Evolutionary conservation across 2,329 filamentous ascomycete species (phyloP), one percentile per base, ranked within the genome.

Genomic region (Amylocarpus encephaloides): DNA sequence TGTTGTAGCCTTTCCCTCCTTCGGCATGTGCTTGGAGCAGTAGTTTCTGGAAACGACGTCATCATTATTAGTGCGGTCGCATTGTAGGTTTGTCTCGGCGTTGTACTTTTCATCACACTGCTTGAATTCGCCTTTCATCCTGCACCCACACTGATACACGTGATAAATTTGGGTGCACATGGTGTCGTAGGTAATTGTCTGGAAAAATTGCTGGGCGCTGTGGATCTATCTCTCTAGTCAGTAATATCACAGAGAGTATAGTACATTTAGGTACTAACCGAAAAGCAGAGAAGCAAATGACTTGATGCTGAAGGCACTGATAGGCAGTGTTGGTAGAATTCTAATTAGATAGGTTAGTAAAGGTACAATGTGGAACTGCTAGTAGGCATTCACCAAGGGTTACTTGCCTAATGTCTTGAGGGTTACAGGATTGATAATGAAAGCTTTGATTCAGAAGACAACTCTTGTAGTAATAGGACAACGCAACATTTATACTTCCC

Each of bases 131-230:
- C 39, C 39, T 41, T 41, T 41, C 2, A 1, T 1, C n/a, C 39
- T 41, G 18, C 39, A 41, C 16, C 39, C 39, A 22, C 39, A 41
- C 13, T 41, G 15, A 19, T 41, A 41, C 11, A 15, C 3, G 38
- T 41, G 38, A 41, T 41, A 41, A 3, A 41, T 11, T 41, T 41
- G 38, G 38, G 38, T 41, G 38, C 38, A 41, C 38, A 41, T 41
- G 38, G 38, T 41, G 38, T 41, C 15, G 38, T 41, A 41, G 38
- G 38, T 41, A 41, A 13, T 41, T 41, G 38, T 2, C 3, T 40
- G 38, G 38, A 41, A 18, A 6, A 9, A 41, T 41, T 19, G 38
- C 6, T 41, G 38, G 38, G 11, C 15, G 38, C 18, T 41, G 38
- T 41, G 11, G 38, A 41, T 41, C 6, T 41, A 41, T 41, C n/a